Evolutionary conservation across 192 early-diverging fungal genomes (phyloP).

Genomic region (Funneliformis geosporum): DNA sequence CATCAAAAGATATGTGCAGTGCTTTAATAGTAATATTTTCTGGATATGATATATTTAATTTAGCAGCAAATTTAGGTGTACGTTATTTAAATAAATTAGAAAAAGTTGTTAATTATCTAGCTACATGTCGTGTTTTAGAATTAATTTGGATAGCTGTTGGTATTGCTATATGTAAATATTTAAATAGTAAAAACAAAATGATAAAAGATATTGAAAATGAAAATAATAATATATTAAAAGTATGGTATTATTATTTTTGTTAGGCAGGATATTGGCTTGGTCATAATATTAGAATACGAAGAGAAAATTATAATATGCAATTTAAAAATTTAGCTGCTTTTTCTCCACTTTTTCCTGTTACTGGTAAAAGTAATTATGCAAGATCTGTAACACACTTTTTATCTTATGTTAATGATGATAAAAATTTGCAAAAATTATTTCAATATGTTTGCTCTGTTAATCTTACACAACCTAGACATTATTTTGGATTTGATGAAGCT

Average conservation of each 20-base stretch:
- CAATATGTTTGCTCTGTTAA: background rate
- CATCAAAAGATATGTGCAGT: background rate
- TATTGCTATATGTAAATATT: conserved; percentile 4
- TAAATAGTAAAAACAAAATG: background rate
- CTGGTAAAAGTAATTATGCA: background rate
- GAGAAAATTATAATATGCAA: background rate
- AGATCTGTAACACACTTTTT: background rate
- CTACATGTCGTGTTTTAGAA: background rate
- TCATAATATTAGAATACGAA: background rate
- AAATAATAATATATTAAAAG: background rate
- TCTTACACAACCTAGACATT: background rate
- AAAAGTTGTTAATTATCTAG: conserved; percentile 14
- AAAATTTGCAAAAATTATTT: background rate
- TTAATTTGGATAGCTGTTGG: conserved; percentile 5
- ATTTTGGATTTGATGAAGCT: background rate
- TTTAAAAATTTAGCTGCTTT: background rate
- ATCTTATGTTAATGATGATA: background rate
- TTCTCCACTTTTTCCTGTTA: background rate
- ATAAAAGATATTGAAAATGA: conserved; percentile 1
- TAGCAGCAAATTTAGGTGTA: background rate
- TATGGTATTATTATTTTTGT: background rate
- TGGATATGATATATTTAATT: background rate
- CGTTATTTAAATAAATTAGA: conserved; percentile 12
- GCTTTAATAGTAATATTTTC: background rate
- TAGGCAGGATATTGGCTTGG: background rate